Evolutionary conservation across 2,329 filamentous ascomycete genomes (phyloP), one percentile per base, ranked within the genome.

Genomic region (Neonectria sp.): DNA sequence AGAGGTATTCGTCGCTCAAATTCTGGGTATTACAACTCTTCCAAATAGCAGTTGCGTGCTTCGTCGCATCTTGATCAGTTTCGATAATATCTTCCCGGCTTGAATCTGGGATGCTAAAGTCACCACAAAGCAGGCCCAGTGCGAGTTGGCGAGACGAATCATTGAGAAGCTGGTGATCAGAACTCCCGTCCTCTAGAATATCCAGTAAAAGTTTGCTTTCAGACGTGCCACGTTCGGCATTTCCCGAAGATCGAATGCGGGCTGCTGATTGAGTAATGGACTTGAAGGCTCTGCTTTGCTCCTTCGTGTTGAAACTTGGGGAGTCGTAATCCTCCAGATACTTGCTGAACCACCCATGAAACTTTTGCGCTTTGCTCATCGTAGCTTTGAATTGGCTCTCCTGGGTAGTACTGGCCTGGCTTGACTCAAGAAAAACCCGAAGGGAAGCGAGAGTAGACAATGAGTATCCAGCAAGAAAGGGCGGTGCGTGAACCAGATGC

Each of bases 121-220:
- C 88, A 27, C 89, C 87, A 71, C 93, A 95, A 8, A 99, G 86
- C 67, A 93, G 89, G 52, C 85, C 87, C 49, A 95, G 84, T n/a
- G 91, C 92, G 58, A 93, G 84, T 51, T 91, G 86, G 51, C 92
- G 88, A 15, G 94, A 92, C 4, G 91, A 86, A 55, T 88, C 86
- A 70, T 92, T 92, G 6, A 98, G 84, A 0, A 98, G 83, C 61
- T 89, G 87, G 31, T 86, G 81, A 2, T 85, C 84, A 4, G 87
- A 86, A 29, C 85, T 85, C 65, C 91, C 91, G 74, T 98, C 95
- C 65, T 90, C 86, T 4, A 99, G 83, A 6, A 99, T 89, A 61
- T 93, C 90, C n/a, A 94, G 80, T 3, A 99, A 84, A 4, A 98
- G 84, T 33, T 89, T 90, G 73, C 93, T 94, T 78, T 98, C 95